These are phyloP conservation scores for Metschnikowia henanensis DNA, from an alignment of 805 yeast species.

Conservation along the genomic window DNA sequence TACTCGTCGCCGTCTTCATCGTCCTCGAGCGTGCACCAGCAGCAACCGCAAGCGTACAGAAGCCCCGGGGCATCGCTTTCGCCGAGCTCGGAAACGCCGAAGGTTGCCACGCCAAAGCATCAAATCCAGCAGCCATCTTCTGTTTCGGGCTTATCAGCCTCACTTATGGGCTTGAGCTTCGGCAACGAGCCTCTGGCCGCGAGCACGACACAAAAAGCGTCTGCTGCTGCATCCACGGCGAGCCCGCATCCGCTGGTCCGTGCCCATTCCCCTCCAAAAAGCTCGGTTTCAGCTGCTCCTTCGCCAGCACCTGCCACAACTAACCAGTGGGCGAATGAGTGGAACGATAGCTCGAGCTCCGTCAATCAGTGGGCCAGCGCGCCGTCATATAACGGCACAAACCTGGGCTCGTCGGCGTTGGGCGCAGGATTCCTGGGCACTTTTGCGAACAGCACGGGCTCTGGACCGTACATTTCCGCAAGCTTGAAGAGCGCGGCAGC, in stretches of 20 bases:
- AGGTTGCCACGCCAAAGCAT: background rate
- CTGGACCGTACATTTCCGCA: constrained; percentile 1
- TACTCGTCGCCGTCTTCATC: constrained; percentile 66
- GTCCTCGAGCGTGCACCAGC: constrained; percentile 23
- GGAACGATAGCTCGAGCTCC: constrained; percentile 29
- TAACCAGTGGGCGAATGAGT: constrained; percentile 32
- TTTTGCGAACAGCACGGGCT: constrained; percentile 5
- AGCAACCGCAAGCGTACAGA: constrained; percentile 1
- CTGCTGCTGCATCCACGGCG: constrained; percentile 5
- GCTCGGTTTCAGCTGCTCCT: background rate
- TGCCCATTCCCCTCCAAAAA: constrained; percentile 1
- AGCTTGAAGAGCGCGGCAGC: constrained; percentile 7
- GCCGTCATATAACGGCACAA: constrained; percentile 11
- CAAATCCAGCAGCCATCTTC: constrained; percentile 6
- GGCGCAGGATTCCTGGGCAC: constrained; percentile 13
- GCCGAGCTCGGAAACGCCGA: background rate
- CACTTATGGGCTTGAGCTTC: constrained; percentile 25
- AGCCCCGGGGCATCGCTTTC: constrained; percentile 16
- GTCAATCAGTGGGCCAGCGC: constrained; percentile 14
- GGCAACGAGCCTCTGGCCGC: constrained; percentile 11
- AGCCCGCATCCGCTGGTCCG: constrained; percentile 7
- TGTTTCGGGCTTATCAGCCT: constrained; percentile 17
- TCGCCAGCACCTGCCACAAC: background rate
- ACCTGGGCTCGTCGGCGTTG: constrained; percentile 4
- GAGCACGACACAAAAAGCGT: background rate